Base-by-base conservation (phyloP, 768 basidiomycete species). In the Mrakia gelida region DNA sequence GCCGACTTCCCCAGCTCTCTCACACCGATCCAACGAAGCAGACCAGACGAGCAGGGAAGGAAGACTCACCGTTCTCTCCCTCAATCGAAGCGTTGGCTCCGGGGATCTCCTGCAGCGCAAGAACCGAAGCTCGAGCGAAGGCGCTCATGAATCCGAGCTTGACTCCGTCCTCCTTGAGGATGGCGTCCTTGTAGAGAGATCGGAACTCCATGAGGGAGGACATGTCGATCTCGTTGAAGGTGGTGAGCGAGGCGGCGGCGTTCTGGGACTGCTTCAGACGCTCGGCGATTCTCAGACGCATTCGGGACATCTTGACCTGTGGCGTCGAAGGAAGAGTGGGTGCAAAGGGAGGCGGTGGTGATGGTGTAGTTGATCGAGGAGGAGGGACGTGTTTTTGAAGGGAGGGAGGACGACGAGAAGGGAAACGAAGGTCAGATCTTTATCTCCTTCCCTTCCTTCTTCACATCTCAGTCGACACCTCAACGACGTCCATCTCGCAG, bases 211-310 rank as follows among this genome's bases (percentile, higher is more conserved):
- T 92, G 76, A 98, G 87, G 62, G 92, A 91, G 61, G 94, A 95
- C 96, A 99, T 98, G 87, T 98, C 96, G 83, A 99, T 93, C 86
- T 99, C 96, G 87, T 99, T 98, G 89, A 99, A 99, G 34, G 96
- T 98, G 49, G 97, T 98, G 79, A 98, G 86, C 71, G 94, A 95
- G 68, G 96, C 96, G 6, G 96, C 97, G 28, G 93, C 90, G 84
- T 98, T 97, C 85, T 99, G 96, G 32, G 95, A 96, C 84, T 97
- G 92, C 87, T 99, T 99, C 84, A 99, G 89, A 73, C 96, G 94
- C 86, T 95, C 94, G 68, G 95, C 92, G 82, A 99, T 99, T 80
- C 95, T 93, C 80, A 92, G 88, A 68, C 96, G 93, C 97, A 99
- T 99, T 73, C 95, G 91, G 85, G 90, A 95, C 95, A 99, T 98